Conservation (phyloP, 139 green algal genomes). For the Protoeuglena noctilucae region DNA sequence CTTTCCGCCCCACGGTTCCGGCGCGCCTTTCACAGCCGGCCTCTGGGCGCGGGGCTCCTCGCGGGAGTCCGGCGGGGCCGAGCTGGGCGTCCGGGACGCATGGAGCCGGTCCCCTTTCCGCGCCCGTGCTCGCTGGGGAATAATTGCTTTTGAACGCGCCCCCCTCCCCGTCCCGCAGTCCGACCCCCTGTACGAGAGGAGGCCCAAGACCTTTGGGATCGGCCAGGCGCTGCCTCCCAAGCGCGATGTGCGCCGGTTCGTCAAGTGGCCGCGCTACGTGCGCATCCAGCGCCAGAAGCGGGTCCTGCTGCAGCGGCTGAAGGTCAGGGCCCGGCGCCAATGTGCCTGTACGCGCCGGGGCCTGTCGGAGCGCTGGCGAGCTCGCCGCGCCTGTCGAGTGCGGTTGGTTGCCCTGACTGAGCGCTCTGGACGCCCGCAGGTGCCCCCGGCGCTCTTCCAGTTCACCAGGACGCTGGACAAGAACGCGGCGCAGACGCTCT, state of each 20-base stretch:
- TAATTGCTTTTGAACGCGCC: no score
- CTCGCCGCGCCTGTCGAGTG: slow-evolving; percentile 37
- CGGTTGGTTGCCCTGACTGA: slow-evolving; percentile 39
- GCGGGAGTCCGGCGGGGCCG: no score
- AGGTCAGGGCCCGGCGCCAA: slow-evolving; percentile 23
- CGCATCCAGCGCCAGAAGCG: slow-evolving; percentile 90
- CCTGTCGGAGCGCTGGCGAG: slow-evolving; percentile 4
- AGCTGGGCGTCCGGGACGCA: no score
- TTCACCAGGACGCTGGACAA: slow-evolving; percentile 79
- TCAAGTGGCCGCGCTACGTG: slow-evolving; percentile 99
- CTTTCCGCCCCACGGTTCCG: no score
- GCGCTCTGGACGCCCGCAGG: slow-evolving; percentile 25
- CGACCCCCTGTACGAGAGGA: slow-evolving; percentile 95
- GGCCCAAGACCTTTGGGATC: slow-evolving; percentile 79
- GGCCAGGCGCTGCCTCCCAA: slow-evolving; percentile 68
- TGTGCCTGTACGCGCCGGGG: neutral
- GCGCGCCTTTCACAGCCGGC: no score
- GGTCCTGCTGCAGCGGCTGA: slow-evolving; percentile 84
- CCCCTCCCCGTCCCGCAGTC: no score
- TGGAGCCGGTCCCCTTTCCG: no score
- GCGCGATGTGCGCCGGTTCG: slow-evolving; percentile 85
- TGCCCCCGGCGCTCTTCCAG: slow-evolving; percentile 65
- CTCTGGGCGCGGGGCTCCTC: no score
- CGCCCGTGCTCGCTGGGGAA: no score
- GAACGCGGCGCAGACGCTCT: slow-evolving; percentile 78